Conservation (phyloP, 2,329 filamentous ascomycete species). For the Sordariomycetes sp. region DNA sequence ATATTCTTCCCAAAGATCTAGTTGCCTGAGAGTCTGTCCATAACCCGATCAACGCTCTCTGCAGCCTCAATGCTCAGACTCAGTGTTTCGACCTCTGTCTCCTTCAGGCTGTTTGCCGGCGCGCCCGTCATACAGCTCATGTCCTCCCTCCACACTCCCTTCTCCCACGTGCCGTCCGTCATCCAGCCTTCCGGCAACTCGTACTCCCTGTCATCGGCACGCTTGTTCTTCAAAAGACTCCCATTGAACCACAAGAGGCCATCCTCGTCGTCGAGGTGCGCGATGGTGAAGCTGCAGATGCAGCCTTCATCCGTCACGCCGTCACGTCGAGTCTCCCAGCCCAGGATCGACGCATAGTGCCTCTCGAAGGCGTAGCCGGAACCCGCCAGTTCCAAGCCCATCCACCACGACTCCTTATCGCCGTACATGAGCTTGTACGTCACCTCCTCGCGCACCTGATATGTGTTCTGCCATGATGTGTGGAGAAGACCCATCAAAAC, state of each 20-base stretch:
- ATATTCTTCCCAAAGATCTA: too few relatives aligned
- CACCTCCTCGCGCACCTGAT: slow-evolving; percentile 24
- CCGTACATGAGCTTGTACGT: slow-evolving; percentile 32
- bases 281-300: slow-evolving; percentile 31
- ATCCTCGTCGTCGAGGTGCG: slow-evolving; percentile 27
- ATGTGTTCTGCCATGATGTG: slow-evolving; percentile 33
- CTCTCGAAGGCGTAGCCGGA: slow-evolving; percentile 26
- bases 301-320: slow-evolving; percentile 6
- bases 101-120: not conserved
- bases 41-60: too few relatives aligned
- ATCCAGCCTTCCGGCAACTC: slow-evolving; percentile 28
- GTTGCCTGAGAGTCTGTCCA: too few relatives aligned
- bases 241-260: slow-evolving; percentile 33
- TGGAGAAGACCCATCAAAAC: slow-evolving; percentile 30
- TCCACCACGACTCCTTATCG: slow-evolving; percentile 37
- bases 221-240: slow-evolving; percentile 29
- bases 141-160: slow-evolving; percentile 18
- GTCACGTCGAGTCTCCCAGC: slow-evolving; percentile 14
- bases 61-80: too few relatives aligned
- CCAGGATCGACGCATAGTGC: slow-evolving; percentile 31
- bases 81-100: too few relatives aligned
- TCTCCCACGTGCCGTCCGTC: slow-evolving; percentile 27
- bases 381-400: slow-evolving; percentile 30
- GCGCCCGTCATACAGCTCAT: slow-evolving; percentile 27
- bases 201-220: slow-evolving; percentile 17